These are phyloP conservation scores for Nigrospora oryzae DNA, from an alignment of 2,329 filamentous ascomycete genomes.

Conservation along the genomic window DNA sequence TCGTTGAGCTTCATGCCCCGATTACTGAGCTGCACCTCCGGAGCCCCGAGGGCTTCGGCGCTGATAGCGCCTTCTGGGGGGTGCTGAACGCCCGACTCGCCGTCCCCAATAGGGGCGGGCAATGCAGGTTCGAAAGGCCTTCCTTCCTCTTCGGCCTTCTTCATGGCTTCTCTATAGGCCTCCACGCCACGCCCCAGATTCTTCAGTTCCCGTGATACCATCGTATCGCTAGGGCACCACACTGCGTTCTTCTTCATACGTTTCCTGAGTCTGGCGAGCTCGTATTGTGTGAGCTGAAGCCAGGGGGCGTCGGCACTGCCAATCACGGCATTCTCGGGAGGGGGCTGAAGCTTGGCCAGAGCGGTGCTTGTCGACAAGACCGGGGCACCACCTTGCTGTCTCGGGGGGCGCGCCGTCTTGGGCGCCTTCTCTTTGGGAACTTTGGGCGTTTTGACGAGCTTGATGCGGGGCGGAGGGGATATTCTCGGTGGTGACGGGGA, in stretches of 20 bases:
- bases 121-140: constrained; percentile 44
- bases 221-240: constrained; percentile 77
- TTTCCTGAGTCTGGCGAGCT: constrained; percentile 64
- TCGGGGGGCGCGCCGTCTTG: constrained; percentile 19
- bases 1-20: constrained; percentile 73
- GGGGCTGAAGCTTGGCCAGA: constrained; percentile 40
- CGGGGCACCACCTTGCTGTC: constrained; percentile 22
- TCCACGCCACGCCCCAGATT: constrained; percentile 59
- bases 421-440: constrained; percentile 32
- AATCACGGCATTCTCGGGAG: constrained; percentile 48
- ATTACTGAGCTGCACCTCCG: constrained; percentile 59
- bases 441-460: constrained; percentile 37
- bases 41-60: constrained; percentile 43
- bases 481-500: constrained; percentile 29
- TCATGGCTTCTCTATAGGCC: constrained; percentile 52
- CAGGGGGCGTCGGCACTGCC: constrained; percentile 55
- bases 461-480: constrained; percentile 36
- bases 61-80: constrained; percentile 53
- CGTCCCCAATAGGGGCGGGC: constrained; percentile 33
- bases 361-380: constrained; percentile 30
- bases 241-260: constrained; percentile 88
- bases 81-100: constrained; percentile 41
- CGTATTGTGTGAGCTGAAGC: constrained; percentile 56
- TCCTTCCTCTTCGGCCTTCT: constrained; percentile 57
- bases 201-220: constrained; percentile 74